Evolutionary conservation across 2,329 filamentous ascomycete species (phyloP), one percentile per base, ranked within the genome.

Genomic region (Pseudocercospora cruenta): DNA sequence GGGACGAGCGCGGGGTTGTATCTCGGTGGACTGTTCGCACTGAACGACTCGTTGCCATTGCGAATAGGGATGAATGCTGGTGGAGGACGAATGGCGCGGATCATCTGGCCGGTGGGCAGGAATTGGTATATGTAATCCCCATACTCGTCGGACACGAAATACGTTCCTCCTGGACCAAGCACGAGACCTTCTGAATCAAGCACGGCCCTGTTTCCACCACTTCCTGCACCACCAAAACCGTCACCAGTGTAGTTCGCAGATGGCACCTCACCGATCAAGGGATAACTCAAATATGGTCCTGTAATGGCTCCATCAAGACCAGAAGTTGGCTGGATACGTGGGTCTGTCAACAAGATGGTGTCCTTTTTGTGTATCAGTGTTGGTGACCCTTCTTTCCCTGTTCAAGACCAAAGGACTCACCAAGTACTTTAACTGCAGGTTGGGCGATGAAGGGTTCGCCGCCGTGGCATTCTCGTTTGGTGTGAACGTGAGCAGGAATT

Each of bases 121-220:
- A 92, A 92, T 53, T 87, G 84, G 81, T 91, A 92, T 22, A 91
- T 80, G 71, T 88, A 91, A 36, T 70, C 60, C 36, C 63, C 90
- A 73, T 91, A 90, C 78, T 92, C 90, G 73, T 92, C 90, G 7
- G 82, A 85, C 45, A 91, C 81, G 88, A 88, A 92, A 78, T 91
- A 91, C 0, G 82, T 81, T 12, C 85, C 87, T 62, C 90, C 85
- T 0, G 79, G 70, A 58, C 84, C 84, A 6, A 92, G 81, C 1
- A 87, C 85, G 0, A 93, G 79, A 1, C 90, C 90, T 79, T 93
- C 90, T 0, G 85, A 79, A 72, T 93, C 90, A 2, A 92, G 73
- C 0, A 85, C 77, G 36, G 91, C 83, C 12, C 87, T 82, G 64
- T 81, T 83, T 1, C 87, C 88, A 6, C 89, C 89, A 0, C 83